These are phyloP conservation scores for Cryptococcus hybrid DNA, from an alignment of 1,284 basidiomycete genomes.

Conservation along the genomic window DNA sequence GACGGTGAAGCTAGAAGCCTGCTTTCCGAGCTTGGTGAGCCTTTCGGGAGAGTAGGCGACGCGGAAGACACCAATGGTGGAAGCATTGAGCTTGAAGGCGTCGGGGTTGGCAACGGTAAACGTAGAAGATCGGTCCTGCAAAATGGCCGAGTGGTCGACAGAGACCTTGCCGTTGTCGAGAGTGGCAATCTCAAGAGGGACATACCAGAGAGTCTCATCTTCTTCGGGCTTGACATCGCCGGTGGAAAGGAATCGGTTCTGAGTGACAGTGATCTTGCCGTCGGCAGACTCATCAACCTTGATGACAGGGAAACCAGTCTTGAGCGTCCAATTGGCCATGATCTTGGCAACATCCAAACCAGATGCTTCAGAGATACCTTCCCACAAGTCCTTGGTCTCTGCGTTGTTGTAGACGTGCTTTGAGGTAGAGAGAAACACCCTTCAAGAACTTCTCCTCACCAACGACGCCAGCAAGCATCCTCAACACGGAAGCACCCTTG, in stretches of 20 bases:
- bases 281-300: slow-evolving; percentile 74
- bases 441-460: slow-evolving; percentile 85
- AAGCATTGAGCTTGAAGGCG: slow-evolving; percentile 84
- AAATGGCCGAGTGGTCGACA: slow-evolving; percentile 65
- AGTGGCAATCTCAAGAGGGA: slow-evolving; percentile 77
- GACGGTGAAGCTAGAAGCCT: slow-evolving; percentile 75
- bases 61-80: slow-evolving; percentile 83
- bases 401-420: slow-evolving; percentile 82
- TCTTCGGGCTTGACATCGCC: slow-evolving; percentile 76
- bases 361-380: slow-evolving; percentile 76
- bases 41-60: slow-evolving; percentile 83
- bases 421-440: slow-evolving; percentile 88
- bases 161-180: slow-evolving; percentile 60
- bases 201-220: slow-evolving; percentile 83
- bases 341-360: slow-evolving; percentile 73
- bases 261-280: slow-evolving; percentile 68
- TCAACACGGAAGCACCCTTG: slow-evolving; percentile 81
- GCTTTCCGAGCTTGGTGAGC: slow-evolving; percentile 72
- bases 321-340: slow-evolving; percentile 91
- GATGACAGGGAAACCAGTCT: slow-evolving; percentile 85
- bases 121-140: slow-evolving; percentile 67
- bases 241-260: slow-evolving; percentile 90
- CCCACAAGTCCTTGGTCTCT: slow-evolving; percentile 85
- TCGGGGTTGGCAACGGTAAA: slow-evolving; percentile 66
- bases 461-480: slow-evolving; percentile 87